Evolutionary conservation across 768 basidiomycete species (phyloP).

Genomic region (Termitomyces sp.): DNA sequence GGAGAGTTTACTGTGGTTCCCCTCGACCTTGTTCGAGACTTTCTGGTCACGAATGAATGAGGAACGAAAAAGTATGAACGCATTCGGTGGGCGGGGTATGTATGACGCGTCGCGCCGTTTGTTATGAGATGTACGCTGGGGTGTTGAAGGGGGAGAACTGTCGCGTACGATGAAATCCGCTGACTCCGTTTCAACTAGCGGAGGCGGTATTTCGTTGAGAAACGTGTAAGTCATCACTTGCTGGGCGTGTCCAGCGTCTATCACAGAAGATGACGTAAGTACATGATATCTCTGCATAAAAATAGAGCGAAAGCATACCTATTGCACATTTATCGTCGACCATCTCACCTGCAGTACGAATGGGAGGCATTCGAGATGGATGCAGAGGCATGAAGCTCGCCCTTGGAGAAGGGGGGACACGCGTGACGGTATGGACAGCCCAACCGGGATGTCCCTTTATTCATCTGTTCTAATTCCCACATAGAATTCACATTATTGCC

Average conservation of each 20-base stretch:
- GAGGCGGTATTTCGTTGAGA: constrained; percentile 51
- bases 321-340: neutral
- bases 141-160: constrained; percentile 12
- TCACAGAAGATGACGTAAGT: neutral
- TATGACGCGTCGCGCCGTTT: constrained; percentile 67
- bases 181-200: neutral
- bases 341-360: neutral
- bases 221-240: constrained; percentile 49
- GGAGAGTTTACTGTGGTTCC: constrained; percentile 72
- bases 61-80: constrained; percentile 81
- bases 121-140: constrained; percentile 41
- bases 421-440: neutral
- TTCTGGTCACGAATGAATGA: constrained; percentile 71
- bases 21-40: constrained; percentile 72
- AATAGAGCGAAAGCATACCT: neutral
- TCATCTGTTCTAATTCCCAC: neutral
- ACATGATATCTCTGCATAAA: neutral
- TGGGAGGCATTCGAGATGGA: neutral
- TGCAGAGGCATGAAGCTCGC: neutral
- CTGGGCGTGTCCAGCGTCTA: neutral
- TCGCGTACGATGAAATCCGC: neutral
- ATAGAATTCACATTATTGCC: neutral
- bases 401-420: neutral
- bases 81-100: constrained; percentile 81
- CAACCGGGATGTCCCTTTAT: neutral